Evolutionary conservation across 176 grass and related monocot genomes (phyloP), one percentile per base, ranked within the genome.

Genomic region (Triticum urartu): DNA sequence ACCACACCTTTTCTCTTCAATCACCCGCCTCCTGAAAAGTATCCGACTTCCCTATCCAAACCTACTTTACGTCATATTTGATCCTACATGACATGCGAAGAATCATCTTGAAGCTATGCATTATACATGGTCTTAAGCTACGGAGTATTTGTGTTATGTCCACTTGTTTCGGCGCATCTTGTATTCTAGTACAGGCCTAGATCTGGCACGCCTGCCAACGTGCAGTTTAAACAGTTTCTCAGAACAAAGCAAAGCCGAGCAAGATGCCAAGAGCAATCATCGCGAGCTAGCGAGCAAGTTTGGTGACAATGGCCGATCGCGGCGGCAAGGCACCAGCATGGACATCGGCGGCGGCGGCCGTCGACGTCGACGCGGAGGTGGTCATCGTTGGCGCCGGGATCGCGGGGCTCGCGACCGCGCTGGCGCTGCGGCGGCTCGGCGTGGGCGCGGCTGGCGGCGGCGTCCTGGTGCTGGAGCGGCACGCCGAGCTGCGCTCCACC

Each of bases 321-420:
- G 15, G 71, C 14, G 11, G 43, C 58, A 7, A 6, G 13, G 63
- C 47, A 6, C 0, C 71, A 7, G 11, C 11, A 45, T 73, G 21
- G 38, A 4, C 68, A 6, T n/a, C 40, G n/a, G 6, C 73, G 42
- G 6, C 72, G 40, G 7, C 72, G 0, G 25, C 25, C 45, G 3
- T 54, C 0, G 75, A 25, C n/a, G 22, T 64, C 35, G 90, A 83
- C 0, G 78, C 34, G 3, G 92, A 91, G 82, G 85, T 92, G 30
- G 94, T 97, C 8, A 83, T 97, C 84, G 86, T 91, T 0, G 94
- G 92, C 24, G 92, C 77, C 75, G 90, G 90, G 63, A 94, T 97
- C 58, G 88, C 88, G 2, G 94, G 94, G 56, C 83, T 97, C 35
- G 86, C 86, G 6, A 89, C 86, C 3, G 88, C 89, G 12, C 36